Conservation (phyloP, 805 yeast genomes). For the Wickerhamiella brachini region DNA sequence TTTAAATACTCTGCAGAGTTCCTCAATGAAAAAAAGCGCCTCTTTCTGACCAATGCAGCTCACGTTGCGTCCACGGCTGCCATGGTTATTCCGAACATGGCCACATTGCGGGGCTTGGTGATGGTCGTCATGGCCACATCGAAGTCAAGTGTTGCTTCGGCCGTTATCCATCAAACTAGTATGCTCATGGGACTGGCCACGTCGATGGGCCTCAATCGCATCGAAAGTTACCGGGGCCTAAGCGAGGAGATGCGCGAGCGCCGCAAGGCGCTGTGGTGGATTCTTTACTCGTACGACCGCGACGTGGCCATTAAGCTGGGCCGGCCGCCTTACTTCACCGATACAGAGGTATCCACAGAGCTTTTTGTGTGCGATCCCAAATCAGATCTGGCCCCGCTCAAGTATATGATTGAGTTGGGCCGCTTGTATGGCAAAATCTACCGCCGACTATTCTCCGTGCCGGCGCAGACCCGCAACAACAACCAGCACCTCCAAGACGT, state of each 20-base stretch:
- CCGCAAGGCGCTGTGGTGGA: constrained; percentile 36
- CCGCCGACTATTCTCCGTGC: constrained; percentile 10
- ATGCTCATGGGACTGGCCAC: constrained; percentile 29
- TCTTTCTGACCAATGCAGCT: neutral
- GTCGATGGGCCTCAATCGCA: constrained; percentile 43
- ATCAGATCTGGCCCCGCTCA: neutral
- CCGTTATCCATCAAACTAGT: neutral
- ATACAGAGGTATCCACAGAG: constrained; percentile 10
- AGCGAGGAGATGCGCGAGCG: constrained; percentile 26
- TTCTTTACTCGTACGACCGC: constrained; percentile 34
- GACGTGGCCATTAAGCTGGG: constrained; percentile 35
- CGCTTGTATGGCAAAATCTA: constrained; percentile 9
- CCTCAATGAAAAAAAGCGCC: neutral
- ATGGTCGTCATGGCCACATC: neutral
- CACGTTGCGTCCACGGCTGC: neutral
- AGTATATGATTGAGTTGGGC: constrained; percentile 5
- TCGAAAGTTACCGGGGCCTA: constrained; percentile 30
- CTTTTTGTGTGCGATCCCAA: constrained; percentile 4
- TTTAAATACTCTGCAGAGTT: neutral
- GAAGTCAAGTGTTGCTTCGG: neutral
- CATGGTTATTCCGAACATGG: neutral
- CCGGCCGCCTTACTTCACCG: constrained; percentile 32
- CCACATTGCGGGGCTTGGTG: neutral
- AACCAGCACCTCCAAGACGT: constrained; percentile 8
- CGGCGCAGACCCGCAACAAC: constrained; percentile 8